These are phyloP conservation scores for Apiosordaria backusii DNA, from an alignment of 495 filamentous ascomycete species.

Conservation along the genomic window DNA sequence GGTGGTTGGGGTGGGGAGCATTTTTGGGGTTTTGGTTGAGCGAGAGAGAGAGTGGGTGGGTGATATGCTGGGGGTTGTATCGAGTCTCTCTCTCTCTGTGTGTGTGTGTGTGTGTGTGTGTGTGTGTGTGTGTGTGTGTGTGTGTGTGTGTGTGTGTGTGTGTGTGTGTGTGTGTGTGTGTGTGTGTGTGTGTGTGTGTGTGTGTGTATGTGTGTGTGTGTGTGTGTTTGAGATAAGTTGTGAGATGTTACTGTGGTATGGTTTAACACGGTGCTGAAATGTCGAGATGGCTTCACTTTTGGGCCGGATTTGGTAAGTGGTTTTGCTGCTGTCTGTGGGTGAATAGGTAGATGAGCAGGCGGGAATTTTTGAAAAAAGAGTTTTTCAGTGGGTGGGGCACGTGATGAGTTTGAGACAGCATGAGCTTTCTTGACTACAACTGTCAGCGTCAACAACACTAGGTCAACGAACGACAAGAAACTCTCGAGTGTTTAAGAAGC, in stretches of 20 bases:
- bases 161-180: too few species aligned
- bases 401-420: constrained; percentile 18
- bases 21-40: too few species aligned
- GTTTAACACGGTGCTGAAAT: neutral
- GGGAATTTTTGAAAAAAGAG: neutral
- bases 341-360: neutral
- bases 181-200: too few species aligned
- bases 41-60: neutral
- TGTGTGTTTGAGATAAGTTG: neutral
- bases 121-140: too few species aligned
- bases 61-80: too few species aligned
- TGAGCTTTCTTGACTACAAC: neutral
- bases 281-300: constrained; percentile 33
- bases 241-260: neutral
- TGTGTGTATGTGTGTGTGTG: constrained; percentile 2
- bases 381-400: constrained; percentile 18
- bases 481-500: neutral
- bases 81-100: too few species aligned
- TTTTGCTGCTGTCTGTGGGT: neutral
- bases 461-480: neutral
- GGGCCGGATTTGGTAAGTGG: constrained; percentile 4
- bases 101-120: too few species aligned
- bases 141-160: too few species aligned
- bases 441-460: neutral
- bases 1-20: constrained; percentile 92